A percentile compares a stretch with the other conserved stretches of the same genome.
Conservation (phyloP, 306 rosid genomes). For the Prunus salicina region DNA sequence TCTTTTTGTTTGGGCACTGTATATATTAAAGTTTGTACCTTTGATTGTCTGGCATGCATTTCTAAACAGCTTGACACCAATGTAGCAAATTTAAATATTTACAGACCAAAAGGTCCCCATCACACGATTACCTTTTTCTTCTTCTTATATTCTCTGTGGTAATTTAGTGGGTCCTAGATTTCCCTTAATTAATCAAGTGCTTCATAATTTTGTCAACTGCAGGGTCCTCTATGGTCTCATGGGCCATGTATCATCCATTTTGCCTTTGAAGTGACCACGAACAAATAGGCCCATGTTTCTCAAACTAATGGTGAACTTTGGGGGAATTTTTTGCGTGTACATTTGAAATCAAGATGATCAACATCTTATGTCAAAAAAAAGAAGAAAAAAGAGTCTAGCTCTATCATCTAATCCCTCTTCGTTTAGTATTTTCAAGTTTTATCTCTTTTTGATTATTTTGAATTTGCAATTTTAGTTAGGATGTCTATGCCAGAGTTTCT, state of each 20-base stretch:
- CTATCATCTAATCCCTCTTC: no score
- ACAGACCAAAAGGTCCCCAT: not conserved
- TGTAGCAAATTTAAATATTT: no score
- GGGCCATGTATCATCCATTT: no score
- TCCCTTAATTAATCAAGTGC: not conserved
- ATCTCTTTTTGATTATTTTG: rapidly evolving
- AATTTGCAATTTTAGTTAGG: rapidly evolving
- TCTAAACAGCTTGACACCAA: not conserved
- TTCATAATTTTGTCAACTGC: not conserved
- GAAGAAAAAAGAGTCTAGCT: no score
- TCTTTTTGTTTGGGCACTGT: no score
- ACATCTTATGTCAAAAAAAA: no score
- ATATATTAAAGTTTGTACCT: no score
- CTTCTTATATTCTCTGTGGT: not conserved
- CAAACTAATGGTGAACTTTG: not conserved
- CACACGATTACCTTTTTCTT: not conserved
- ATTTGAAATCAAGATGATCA: no score
- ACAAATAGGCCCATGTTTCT: not conserved
- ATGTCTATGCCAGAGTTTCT: no score
- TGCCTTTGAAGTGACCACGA: not conserved
- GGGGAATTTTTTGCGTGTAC: not conserved
- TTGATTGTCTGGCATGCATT: not conserved
- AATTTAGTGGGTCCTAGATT: not conserved
- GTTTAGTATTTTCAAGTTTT: no score
- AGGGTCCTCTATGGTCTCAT: not conserved